Conservation (phyloP, 345 rosid genomes). For the Noccaea caerulescens region DNA sequence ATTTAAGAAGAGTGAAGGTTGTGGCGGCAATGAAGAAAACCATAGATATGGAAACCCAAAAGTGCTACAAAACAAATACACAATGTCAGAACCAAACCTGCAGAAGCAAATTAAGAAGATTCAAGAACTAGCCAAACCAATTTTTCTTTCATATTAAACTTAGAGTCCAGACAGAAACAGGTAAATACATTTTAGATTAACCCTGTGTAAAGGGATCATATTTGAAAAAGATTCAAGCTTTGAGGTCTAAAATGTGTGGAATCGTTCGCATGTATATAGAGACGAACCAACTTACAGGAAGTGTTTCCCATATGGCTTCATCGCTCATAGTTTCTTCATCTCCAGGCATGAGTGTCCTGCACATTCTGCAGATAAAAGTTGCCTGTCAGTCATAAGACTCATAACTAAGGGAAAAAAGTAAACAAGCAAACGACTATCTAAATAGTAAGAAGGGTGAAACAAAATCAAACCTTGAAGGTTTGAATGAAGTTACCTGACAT, state of each 20-base stretch:
- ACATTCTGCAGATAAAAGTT: constrained; percentile 60
- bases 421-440: background rate
- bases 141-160: background rate
- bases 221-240: background rate
- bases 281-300: constrained; percentile 65
- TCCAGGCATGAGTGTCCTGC: constrained; percentile 89
- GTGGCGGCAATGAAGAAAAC: constrained; percentile 92
- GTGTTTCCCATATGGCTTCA: constrained; percentile 97
- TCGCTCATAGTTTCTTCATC: constrained; percentile 94
- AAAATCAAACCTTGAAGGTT: constrained; percentile 17
- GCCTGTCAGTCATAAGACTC: background rate
- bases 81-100: constrained; percentile 40
- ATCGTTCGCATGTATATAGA: background rate
- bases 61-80: constrained; percentile 66
- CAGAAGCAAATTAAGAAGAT: constrained; percentile 5
- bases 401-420: background rate
- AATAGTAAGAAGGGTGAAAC: constrained; percentile 14
- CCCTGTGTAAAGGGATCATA: background rate
- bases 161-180: background rate
- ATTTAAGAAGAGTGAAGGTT: constrained; percentile 80
- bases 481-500: constrained; percentile 68
- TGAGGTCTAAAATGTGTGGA: background rate
- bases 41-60: constrained; percentile 93
- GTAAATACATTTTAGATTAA: background rate
- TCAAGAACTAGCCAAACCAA: constrained; percentile 11